Percentiles rank a stretch among this genome's conserved stretches.
These are phyloP conservation scores for Trichoderma sp. DNA, from an alignment of 2,329 filamentous ascomycete species.

Conservation along the genomic window DNA sequence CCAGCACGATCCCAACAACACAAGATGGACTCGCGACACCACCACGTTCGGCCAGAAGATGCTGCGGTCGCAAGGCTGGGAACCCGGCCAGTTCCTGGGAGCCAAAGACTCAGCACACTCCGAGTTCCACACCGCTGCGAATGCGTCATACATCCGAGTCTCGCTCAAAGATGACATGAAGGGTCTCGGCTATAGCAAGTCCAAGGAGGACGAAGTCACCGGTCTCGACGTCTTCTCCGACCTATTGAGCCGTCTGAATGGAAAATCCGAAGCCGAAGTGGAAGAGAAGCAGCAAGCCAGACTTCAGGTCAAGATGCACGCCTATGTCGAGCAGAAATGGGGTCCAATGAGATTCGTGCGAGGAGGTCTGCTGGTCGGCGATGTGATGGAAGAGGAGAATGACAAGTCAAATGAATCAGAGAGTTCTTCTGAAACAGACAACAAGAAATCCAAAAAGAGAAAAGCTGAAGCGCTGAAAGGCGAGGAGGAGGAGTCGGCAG, in stretches of 20 bases:
- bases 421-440: constrained; percentile 27
- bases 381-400: constrained; percentile 50
- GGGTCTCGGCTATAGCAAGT: constrained; percentile 80
- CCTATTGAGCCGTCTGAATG: constrained; percentile 84
- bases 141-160: constrained; percentile 82
- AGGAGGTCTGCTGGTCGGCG: constrained; percentile 70
- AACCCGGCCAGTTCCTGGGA: constrained; percentile 80
- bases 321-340: constrained; percentile 74
- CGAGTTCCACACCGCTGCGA: constrained; percentile 75
- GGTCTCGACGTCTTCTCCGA: constrained; percentile 86
- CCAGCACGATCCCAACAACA: constrained; percentile 92
- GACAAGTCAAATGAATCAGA: constrained; percentile 31
- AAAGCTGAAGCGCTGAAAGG: constrained; percentile 47
- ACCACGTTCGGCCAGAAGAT: constrained; percentile 87
- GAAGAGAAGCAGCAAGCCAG: constrained; percentile 68
- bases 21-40: constrained; percentile 82
- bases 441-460: constrained; percentile 44
- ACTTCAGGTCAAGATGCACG: constrained; percentile 69
- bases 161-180: constrained; percentile 87
- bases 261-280: constrained; percentile 73
- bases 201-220: constrained; percentile 74
- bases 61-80: constrained; percentile 86
- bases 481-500: constrained; percentile 30
- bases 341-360: constrained; percentile 83
- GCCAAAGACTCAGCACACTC: constrained; percentile 74